Evolutionary conservation across 805 yeast species (phyloP).

Genomic region (Candida ficus): DNA sequence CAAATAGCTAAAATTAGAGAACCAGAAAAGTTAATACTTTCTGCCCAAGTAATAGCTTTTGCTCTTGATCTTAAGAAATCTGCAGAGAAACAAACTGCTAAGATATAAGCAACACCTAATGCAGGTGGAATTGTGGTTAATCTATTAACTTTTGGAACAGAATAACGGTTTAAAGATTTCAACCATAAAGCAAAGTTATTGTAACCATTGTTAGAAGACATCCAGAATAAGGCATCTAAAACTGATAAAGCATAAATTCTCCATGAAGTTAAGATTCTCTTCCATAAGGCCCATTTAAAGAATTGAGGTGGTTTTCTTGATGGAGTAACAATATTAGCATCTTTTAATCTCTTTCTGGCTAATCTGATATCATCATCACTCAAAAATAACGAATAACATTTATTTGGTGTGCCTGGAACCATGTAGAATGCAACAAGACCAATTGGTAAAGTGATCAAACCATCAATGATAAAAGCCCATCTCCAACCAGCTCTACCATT

Average conservation of each 20-base stretch:
- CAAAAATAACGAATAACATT: conserved; percentile 46
- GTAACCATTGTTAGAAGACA: conserved; percentile 40
- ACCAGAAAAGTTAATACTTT: conserved; percentile 39
- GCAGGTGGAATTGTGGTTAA: conserved; percentile 25
- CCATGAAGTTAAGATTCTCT: conserved; percentile 47
- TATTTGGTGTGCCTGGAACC: conserved; percentile 64
- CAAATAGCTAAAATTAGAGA: conserved; percentile 43
- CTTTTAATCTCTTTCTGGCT: conserved; percentile 39
- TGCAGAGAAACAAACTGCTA: conserved; percentile 9
- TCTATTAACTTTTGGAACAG: conserved; percentile 35
- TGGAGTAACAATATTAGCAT: conserved; percentile 29
- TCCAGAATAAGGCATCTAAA: conserved; percentile 51
- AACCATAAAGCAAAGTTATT: conserved; percentile 44
- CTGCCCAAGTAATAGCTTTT: conserved; percentile 38
- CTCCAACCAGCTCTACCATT: conserved; percentile 53
- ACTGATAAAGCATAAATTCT: conserved; percentile 43
- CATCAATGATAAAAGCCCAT: conserved; percentile 62
- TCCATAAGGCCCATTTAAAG: conserved; percentile 47
- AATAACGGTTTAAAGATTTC: conserved; percentile 33
- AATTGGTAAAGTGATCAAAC: conserved; percentile 53
- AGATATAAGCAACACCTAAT: conserved; percentile 14
- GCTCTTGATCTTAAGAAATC: conserved; percentile 38
- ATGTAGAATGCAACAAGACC: conserved; percentile 50
- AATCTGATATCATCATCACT: conserved; percentile 53
- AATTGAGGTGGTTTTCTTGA: conserved; percentile 20